phyloP scores from a whole-genome alignment of 2,329 filamentous ascomycete genomes.

The Biscogniauxia mediterranea region DNA sequence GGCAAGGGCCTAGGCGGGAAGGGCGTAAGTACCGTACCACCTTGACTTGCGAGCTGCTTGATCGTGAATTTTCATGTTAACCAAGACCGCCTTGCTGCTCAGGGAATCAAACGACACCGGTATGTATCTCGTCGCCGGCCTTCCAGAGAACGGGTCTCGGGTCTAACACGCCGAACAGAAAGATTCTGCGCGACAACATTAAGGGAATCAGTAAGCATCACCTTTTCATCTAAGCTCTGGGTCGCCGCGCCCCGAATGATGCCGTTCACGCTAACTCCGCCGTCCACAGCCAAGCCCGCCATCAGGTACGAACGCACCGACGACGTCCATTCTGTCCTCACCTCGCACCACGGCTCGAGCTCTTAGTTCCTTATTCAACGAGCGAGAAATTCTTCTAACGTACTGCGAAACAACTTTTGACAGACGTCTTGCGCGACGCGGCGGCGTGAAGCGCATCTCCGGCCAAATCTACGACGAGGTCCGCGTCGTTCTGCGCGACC shows the following conservation, averaged over 20 bases:
- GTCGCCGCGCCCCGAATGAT: background rate
- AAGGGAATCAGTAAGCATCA: constrained; percentile 31
- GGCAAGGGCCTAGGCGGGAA: constrained; percentile 27
- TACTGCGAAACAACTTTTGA: background rate
- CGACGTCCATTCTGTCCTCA: background rate
- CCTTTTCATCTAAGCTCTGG: background rate
- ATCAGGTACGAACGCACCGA: constrained; percentile 44
- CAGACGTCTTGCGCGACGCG: constrained; percentile 70
- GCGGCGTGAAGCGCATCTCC: constrained; percentile 74
- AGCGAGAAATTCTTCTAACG: constrained; percentile 4
- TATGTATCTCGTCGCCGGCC: constrained; percentile 5
- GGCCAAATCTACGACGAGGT: constrained; percentile 61
- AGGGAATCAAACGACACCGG: constrained; percentile 30
- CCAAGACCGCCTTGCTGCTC: constrained; percentile 2
- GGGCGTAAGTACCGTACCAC: constrained; percentile 19
- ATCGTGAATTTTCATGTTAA: constrained; percentile 7
- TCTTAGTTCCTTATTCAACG: no score
- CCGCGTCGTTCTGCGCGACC: constrained; percentile 48
- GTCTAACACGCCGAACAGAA: constrained; percentile 18
- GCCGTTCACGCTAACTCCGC: constrained; percentile 13
- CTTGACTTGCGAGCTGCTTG: background rate
- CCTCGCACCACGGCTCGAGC: background rate
- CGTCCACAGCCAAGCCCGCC: constrained; percentile 47
- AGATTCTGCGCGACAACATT: constrained; percentile 34
- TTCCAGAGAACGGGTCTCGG: background rate